Conservation (phyloP, 2,329 filamentous ascomycete genomes). For the Neophaeococcomyces mojaviensis region DNA sequence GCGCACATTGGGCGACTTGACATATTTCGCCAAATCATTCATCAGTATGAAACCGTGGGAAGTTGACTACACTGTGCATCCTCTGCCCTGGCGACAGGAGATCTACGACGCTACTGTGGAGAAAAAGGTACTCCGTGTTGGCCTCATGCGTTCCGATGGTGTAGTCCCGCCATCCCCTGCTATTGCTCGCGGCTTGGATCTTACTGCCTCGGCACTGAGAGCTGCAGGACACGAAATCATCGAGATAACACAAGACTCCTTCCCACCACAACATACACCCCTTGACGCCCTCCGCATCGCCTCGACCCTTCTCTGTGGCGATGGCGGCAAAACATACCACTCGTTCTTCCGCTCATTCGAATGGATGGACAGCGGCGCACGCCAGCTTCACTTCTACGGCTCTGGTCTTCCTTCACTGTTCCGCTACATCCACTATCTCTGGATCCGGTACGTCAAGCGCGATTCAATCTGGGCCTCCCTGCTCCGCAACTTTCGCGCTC, state of each 20-base stretch:
- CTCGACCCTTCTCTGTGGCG: slow-evolving; percentile 72
- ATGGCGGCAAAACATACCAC: slow-evolving; percentile 73
- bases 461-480: slow-evolving; percentile 74
- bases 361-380: slow-evolving; percentile 68
- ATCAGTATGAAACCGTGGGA: slow-evolving; percentile 80
- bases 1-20: slow-evolving; percentile 70
- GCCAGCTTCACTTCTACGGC: slow-evolving; percentile 68
- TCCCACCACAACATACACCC: slow-evolving; percentile 66
- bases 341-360: slow-evolving; percentile 71
- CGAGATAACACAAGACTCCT: slow-evolving; percentile 43
- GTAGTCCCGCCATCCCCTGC: slow-evolving; percentile 84
- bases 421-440: slow-evolving; percentile 81
- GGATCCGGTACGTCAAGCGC: slow-evolving; percentile 72
- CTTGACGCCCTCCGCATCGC: slow-evolving; percentile 71
- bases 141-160: slow-evolving; percentile 68
- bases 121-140: slow-evolving; percentile 61
- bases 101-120: slow-evolving; percentile 52
- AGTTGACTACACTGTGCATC: slow-evolving; percentile 80
- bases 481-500: slow-evolving; percentile 63
- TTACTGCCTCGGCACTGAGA: slow-evolving; percentile 61
- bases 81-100: slow-evolving; percentile 67
- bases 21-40: slow-evolving; percentile 73
- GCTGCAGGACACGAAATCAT: slow-evolving; percentile 68
- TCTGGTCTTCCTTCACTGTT: slow-evolving; percentile 58
- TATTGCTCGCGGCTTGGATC: slow-evolving; percentile 66